A percentile compares a stretch with the other conserved stretches of the same genome.
Evolutionary conservation across 129 eudicot genomes (phyloP).

Genomic region (Rutidosis leptorrhynchoides): DNA sequence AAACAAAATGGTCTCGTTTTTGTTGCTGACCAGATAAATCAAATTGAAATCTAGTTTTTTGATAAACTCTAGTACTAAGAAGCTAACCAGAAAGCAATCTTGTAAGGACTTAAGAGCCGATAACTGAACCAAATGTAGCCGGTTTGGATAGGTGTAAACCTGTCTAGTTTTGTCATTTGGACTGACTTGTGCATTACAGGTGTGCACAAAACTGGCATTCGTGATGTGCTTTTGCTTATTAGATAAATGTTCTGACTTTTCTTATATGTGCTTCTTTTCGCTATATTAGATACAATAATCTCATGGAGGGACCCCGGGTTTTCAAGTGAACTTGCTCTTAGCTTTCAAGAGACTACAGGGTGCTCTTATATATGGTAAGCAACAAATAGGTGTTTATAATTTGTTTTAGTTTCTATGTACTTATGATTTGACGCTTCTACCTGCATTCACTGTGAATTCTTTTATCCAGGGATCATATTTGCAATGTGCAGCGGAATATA

Average conservation of each 20-base stretch:
- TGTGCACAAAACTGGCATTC: not conserved
- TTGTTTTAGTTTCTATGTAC: not conserved
- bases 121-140: not conserved
- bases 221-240: slow-evolving; percentile 15
- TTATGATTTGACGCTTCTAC: slow-evolving; percentile 8
- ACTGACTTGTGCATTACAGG: not conserved
- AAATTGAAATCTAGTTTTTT: not conserved
- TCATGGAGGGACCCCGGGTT: slow-evolving; percentile 88
- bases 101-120: not conserved
- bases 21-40: not conserved
- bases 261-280: not conserved
- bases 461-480: slow-evolving; percentile 73
- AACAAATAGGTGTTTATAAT: slow-evolving; percentile 5
- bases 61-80: not conserved
- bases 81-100: not conserved
- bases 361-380: slow-evolving; percentile 84
- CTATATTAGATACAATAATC: slow-evolving; percentile 71
- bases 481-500: slow-evolving; percentile 64
- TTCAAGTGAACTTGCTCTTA: slow-evolving; percentile 89
- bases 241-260: slow-evolving; percentile 5
- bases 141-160: not conserved
- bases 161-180: not conserved
- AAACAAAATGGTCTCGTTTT: not conserved
- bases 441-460: slow-evolving; percentile 13
- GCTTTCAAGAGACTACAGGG: slow-evolving; percentile 86